These are phyloP conservation scores for Aspergillus neoniger DNA, from an alignment of 2,329 filamentous ascomycete species.

Conservation along the genomic window DNA sequence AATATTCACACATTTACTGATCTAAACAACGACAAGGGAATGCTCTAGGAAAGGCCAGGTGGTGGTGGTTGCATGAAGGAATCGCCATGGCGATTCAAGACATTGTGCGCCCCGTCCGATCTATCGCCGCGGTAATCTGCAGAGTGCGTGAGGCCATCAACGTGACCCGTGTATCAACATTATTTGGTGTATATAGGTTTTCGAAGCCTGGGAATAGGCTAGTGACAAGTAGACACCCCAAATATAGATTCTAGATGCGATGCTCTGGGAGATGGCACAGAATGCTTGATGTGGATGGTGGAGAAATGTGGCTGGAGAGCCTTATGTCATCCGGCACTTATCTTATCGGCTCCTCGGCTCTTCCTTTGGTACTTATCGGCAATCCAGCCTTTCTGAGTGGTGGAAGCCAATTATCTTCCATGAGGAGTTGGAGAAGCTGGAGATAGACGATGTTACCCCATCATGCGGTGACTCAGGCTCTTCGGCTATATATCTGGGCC, in stretches of 20 bases:
- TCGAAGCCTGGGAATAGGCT: not conserved
- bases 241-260: not conserved
- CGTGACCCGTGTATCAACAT: not conserved
- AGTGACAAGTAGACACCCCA: not conserved
- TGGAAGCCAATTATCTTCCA: too few species aligned
- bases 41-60: not conserved
- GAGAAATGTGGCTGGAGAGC: not conserved
- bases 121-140: slow-evolving; percentile 8
- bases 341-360: slow-evolving; percentile 9
- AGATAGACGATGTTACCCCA: too few species aligned
- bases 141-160: not conserved
- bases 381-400: too few species aligned
- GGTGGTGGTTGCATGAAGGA: not conserved
- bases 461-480: too few species aligned
- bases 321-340: slow-evolving; percentile 14
- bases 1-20: not conserved
- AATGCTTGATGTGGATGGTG: not conserved
- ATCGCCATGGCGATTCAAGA: not conserved
- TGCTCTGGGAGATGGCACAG: too few species aligned
- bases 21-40: not conserved
- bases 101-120: slow-evolving; percentile 3
- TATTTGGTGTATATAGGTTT: not conserved
- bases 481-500: not conserved
- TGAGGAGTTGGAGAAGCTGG: too few species aligned
- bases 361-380: not conserved